These are phyloP conservation scores for Sporothrix curviconia DNA, from an alignment of 2,329 filamentous ascomycete species.

Conservation along the genomic window DNA sequence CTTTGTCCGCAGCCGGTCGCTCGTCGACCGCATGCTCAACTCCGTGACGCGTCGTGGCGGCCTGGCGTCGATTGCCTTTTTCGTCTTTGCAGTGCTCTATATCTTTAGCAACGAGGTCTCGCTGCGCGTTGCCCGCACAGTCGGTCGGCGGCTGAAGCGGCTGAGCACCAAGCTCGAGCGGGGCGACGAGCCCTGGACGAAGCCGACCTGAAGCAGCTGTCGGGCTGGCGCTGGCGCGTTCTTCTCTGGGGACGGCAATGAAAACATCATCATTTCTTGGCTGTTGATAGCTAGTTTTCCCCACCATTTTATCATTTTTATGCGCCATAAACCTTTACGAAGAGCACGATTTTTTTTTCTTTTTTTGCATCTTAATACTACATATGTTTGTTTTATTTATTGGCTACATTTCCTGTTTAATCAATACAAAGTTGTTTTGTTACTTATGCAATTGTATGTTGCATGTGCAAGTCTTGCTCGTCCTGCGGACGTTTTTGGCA, in stretches of 20 bases:
- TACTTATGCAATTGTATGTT: too few species aligned
- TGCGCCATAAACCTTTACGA: not conserved
- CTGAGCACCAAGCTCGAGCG: conserved; percentile 42
- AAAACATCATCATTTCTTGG: too few species aligned
- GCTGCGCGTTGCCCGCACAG: conserved; percentile 46
- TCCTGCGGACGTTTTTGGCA: too few species aligned
- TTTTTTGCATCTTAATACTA: too few species aligned
- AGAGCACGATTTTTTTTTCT: too few species aligned
- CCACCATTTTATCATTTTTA: not conserved
- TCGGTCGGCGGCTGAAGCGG: conserved; percentile 43
- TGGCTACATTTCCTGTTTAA: too few species aligned
- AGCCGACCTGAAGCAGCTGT: conserved; percentile 42
- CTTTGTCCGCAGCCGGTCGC: conserved; percentile 43
- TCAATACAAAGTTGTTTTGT: too few species aligned
- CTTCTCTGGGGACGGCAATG: conserved; percentile 35
- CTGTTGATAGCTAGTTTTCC: not conserved
- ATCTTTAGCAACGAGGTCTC: conserved; percentile 54
- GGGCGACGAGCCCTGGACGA: conserved; percentile 41
- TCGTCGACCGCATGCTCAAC: conserved; percentile 44
- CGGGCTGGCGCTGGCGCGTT: conserved; percentile 53
- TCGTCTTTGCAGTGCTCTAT: conserved; percentile 52
- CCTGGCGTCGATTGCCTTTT: conserved; percentile 44
- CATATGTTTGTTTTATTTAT: not conserved
- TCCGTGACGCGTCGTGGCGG: conserved; percentile 38
- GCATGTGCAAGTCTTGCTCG: too few species aligned